Evolutionary conservation across 352 stramenopile genomes (phyloP), one percentile per base, ranked within the genome.

Genomic region (Nothophytophthora sp.): DNA sequence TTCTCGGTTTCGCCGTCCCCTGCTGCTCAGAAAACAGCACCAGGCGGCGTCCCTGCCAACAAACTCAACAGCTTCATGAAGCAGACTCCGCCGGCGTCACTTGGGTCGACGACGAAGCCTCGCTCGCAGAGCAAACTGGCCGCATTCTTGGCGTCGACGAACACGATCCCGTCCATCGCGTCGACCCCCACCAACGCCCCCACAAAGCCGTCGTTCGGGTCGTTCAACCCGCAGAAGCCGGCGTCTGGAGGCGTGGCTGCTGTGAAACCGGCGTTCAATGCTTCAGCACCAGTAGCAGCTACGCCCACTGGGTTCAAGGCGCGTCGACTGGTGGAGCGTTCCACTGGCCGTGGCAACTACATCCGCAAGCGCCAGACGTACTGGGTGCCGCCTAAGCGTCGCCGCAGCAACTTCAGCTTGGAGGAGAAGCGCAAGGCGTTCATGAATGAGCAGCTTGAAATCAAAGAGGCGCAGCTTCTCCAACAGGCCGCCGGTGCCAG

Each of bases 401-500:
- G 58, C 9, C 67, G 66, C n/a, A 74, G 43, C 44, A 76, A 54
- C 13, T 96, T 96, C 48, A 93, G 85, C 45, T 67, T 93, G 13
- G 86, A 96, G 42, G 85, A 83, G 23, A 92, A 92, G 58, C 76
- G 86, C 7, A 81, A 86, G 37, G 52, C 54, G 25, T 96, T 96
- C 48, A 93, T 96, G 83, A 67, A 90, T 22, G 73, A 90, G 42
- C 86, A 96, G 55, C 49, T 93, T 2, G 37, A 76, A 28, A 59
- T 92, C 35, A 96, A 96, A 51, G 81, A 92, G 42, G 83, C 93
- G 40, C 80, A 92, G 46, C 63, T 77, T 18, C n/a, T n/a, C n/a
- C 77, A 76, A 2, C 68, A 90, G 33, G 73, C 72, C 33, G 69
- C 63, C 10, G 86, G 81, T 18, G 77, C 79, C 6, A 68, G 63